Evolutionary conservation across 2,329 filamentous ascomycete genomes (phyloP).

Genomic region (Aureobasidium vineae): DNA sequence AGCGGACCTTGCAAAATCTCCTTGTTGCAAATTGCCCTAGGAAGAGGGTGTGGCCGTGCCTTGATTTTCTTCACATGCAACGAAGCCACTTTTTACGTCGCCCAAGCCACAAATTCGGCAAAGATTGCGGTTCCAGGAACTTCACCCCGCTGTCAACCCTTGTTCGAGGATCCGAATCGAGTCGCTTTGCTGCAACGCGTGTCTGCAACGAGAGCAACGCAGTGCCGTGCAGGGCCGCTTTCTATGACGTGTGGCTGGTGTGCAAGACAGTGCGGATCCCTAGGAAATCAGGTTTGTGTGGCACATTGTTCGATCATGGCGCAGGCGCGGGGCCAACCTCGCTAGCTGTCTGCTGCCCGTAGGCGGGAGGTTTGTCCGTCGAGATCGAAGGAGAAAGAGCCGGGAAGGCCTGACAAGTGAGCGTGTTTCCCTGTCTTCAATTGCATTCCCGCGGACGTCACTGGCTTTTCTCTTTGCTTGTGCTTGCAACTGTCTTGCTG

Average conservation of each 20-base stretch:
- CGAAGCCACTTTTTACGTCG: conserved; percentile 4
- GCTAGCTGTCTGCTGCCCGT: conserved; percentile 1
- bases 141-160: background rate
- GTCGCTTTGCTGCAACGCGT: conserved; percentile 12
- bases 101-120: conserved; percentile 20
- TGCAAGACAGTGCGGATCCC: conserved; percentile 8
- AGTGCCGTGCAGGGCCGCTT: background rate
- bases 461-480: background rate
- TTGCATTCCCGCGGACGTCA: conserved; percentile 14
- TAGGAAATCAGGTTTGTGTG: conserved; percentile 25
- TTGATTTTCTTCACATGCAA: background rate
- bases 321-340: conserved; percentile 2
- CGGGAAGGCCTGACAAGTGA: background rate
- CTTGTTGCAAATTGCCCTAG: background rate
- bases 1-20: conserved; percentile 1
- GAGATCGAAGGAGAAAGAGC: conserved; percentile 8
- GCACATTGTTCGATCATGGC: conserved; percentile 23
- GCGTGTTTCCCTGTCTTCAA: background rate
- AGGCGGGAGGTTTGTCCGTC: background rate
- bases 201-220: conserved; percentile 2
- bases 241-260: conserved; percentile 26
- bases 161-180: background rate
- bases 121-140: background rate
- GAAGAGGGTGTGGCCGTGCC: background rate
- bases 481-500: conserved; percentile 14